Conservation (phyloP, 306 rosid genomes). For the Ceratonia siliqua region DNA sequence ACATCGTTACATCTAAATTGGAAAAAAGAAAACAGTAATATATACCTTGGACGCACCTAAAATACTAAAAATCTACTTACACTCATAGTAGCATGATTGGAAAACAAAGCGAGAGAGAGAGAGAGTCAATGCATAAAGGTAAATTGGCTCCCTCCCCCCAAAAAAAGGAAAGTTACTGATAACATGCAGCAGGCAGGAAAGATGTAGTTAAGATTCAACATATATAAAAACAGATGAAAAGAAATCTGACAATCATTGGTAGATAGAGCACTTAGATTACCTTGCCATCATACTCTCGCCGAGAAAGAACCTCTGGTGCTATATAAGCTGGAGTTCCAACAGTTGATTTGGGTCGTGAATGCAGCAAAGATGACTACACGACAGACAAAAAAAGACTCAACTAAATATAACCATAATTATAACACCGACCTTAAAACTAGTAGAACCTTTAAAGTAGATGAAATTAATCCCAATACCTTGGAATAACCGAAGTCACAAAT, state of each 20-base stretch:
- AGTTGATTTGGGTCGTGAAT: conserved; percentile 74
- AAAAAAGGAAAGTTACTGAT: neutral
- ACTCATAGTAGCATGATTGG: conserved; percentile 15
- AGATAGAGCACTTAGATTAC: conserved; percentile 34
- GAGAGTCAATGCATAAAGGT: neutral
- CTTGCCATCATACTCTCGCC: conserved; percentile 78
- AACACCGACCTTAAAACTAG: neutral
- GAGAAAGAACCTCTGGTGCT: conserved; percentile 77
- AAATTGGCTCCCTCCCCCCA: neutral
- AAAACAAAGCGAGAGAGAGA: conserved; percentile 6
- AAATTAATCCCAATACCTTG: conserved; percentile 43
- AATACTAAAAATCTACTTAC: neutral
- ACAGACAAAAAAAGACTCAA: conserved; percentile 19
- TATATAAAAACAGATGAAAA: conserved; percentile 2
- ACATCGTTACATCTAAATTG: neutral
- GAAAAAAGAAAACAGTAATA: neutral
- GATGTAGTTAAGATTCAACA: neutral
- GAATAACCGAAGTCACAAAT: conserved; percentile 83
- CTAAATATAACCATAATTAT: neutral
- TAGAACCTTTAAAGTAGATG: neutral
- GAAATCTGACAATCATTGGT: conserved; percentile 6
- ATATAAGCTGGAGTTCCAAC: conserved; percentile 82
- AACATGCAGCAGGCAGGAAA: neutral
- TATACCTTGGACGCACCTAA: neutral
- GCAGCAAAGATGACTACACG: conserved; percentile 66